Base-by-base conservation (phyloP, 2,329 filamentous ascomycete genomes). In the Massarina eburnea region DNA sequence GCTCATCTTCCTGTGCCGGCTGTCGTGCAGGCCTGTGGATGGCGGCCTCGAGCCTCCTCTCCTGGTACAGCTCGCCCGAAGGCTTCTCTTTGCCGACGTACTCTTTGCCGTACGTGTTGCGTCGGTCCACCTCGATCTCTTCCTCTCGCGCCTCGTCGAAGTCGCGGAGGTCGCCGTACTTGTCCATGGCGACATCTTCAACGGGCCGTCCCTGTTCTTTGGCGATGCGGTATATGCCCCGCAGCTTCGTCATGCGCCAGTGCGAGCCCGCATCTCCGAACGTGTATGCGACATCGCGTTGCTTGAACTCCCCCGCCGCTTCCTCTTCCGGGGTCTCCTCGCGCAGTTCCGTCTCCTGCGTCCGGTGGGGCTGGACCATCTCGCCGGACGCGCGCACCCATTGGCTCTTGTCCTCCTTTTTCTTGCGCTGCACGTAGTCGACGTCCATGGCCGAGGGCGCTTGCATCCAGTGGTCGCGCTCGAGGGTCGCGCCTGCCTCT, bases 221-320 rank as follows among this genome's bases (percentile, higher is more conserved):
- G 0, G 91, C 89, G 43, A 85, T 80, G 20, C 82, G 81, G 68
- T 95, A 96, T 2, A 96, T 89, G 9, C 84, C 87, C 55, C 88
- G 91, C 24, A 99, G 81, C 69, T 91, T 96, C 5, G 87, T 95
- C 91, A 99, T 96, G 39, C 95, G 85, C 94, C 95, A 99, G 59
- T 90, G 83, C 12, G 91, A 92, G 0, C 94, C 92, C 6, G 82
- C 74, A 67, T 99, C 94, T 15, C 95, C 94, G 69, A 99, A 95
- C 0, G 76, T 88, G 65, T 97, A 99, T 46, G 82, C 77, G 8
- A 95, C 82, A 45, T 88, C 80, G 42, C 83, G 76, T 35, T 82
- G 72, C 1, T 78, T 74, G 1, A 80, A 76, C 52, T 80, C 72
- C 6, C 81, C 68, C 12, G 54, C 57, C 1, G 49, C 54, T 6